Evolutionary conservation across 805 yeast species (phyloP).

Genomic region (Priceomyces melissophilus): DNA sequence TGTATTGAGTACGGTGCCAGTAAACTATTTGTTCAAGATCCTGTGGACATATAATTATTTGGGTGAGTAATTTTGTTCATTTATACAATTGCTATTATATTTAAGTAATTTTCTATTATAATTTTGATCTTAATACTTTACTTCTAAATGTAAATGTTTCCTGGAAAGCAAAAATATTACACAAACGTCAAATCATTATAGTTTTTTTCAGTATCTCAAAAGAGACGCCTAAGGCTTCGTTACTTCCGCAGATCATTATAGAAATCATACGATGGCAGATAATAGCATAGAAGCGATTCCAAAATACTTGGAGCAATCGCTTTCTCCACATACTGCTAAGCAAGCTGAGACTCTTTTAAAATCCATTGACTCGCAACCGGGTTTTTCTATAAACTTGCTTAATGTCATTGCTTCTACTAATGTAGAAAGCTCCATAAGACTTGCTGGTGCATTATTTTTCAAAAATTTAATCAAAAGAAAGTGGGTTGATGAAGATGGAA

Average conservation of each 20-base stretch:
- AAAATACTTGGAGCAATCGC: conserved; percentile 56
- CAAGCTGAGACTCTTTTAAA: conserved; percentile 64
- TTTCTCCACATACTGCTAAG: conserved; percentile 61
- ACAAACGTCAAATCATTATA: conserved; percentile 1
- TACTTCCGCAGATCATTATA: conserved; percentile 1
- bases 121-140: no score
- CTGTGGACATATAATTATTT: no score
- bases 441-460: conserved; percentile 88
- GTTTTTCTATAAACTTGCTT: conserved; percentile 72
- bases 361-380: conserved; percentile 59
- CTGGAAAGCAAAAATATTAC: not conserved
- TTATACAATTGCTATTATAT: no score
- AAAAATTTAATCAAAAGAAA: conserved; percentile 80
- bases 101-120: no score
- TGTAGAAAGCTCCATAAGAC: conserved; percentile 54
- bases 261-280: conserved; percentile 22
- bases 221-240: not conserved
- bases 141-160: not conserved
- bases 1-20: no score
- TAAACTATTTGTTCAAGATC: no score
- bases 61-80: no score
- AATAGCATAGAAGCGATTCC: conserved; percentile 49
- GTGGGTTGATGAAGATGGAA: conserved; percentile 91
- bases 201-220: not conserved
- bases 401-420: conserved; percentile 70